Base-by-base conservation (phyloP, 495 filamentous ascomycete species). In the Pyrenula massariospora region DNA sequence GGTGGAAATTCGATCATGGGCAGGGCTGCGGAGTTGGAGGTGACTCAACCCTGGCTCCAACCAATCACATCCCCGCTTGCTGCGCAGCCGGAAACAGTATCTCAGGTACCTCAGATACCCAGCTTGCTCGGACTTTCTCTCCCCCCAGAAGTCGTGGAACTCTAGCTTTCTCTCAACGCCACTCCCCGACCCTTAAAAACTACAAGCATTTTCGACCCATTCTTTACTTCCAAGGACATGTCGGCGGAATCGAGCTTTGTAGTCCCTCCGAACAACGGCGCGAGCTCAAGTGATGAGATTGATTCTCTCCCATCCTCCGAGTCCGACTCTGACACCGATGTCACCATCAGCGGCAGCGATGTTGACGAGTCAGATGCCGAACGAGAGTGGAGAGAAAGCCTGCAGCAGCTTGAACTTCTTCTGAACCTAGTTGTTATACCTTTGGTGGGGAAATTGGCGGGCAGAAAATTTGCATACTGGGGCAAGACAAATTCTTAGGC, bases 381-480 rank as follows among this genome's bases (percentile, higher is more conserved):
- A 68, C 79, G 77, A 20, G 91, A 98, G 68, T 98, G 93, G 93
- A 84, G 88, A 60, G 89, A 90, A 63, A 91, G 85, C 61, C 70
- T 98, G 60, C 87, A 95, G 72, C 93, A 98, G 70, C 70, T 97
- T 51, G 89, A 98, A 76, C 73, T 98, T 53, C 74, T 98, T 50
- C 66, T 96, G 65, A 92, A 85, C 8, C 94, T 98, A 89, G 87
- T 97, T 19, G 65, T 96, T 61, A 85, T 97, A 42, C 93, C 93
- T 19, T 95, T 92, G 66, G 71, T 89, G 54, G 93, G 93, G 21
- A 97, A 96, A 68, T 96, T 89, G 69, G 75, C 96, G 62, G 93
- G 93, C 47, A 77, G 93, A 68, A 89, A 84, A 71, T 94, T 89
- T 74, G 93, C 93, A 54, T 97, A 96, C 70, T 96, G 90, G 90